Evolutionary conservation across 495 filamentous ascomycete species (phyloP).

Genomic region (Neurospora pannonica): DNA sequence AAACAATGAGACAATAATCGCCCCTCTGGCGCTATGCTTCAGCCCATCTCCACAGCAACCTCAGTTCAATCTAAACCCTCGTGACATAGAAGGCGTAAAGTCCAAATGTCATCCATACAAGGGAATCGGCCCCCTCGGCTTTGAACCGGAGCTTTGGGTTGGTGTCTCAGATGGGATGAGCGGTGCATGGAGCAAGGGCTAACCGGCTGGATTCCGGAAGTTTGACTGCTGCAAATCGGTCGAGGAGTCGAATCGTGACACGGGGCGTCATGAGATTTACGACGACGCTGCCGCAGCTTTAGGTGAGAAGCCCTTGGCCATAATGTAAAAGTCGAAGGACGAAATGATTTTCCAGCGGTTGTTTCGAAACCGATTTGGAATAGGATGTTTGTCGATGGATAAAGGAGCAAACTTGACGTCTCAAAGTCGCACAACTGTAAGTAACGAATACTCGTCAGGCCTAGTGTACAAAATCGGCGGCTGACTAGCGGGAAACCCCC

Average conservation of each 20-base stretch:
- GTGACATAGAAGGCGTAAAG: background rate
- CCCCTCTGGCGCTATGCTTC: background rate
- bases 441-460: too few species aligned
- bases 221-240: background rate
- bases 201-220: background rate
- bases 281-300: background rate
- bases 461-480: too few species aligned
- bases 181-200: background rate
- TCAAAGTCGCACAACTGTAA: background rate
- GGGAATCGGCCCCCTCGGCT: background rate
- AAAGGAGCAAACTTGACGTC: background rate
- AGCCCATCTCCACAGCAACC: background rate
- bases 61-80: background rate
- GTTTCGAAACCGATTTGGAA: background rate
- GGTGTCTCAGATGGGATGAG: background rate
- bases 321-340: background rate
- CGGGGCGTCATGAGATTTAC: background rate
- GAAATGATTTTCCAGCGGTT: background rate
- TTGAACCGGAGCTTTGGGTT: background rate
- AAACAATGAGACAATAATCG: background rate
- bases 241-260: background rate
- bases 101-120: background rate
- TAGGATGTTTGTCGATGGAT: background rate
- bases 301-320: background rate
- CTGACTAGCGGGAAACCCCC: too few species aligned